These are phyloP conservation scores for Berkeleyomyces rouxiae DNA, from an alignment of 2,329 filamentous ascomycete species.

Conservation along the genomic window DNA sequence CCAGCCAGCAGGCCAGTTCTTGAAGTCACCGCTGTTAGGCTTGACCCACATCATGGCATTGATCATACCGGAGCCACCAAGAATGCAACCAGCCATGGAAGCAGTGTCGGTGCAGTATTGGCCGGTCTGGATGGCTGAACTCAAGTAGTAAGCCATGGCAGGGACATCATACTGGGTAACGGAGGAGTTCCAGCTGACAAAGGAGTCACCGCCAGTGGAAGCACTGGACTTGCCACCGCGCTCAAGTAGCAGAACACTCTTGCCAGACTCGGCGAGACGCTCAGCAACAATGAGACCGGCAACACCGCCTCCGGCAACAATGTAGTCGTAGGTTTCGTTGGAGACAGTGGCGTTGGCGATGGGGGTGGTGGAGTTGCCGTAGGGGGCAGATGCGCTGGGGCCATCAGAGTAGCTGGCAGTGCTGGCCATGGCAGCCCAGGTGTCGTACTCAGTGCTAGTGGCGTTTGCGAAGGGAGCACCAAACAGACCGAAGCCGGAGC, in stretches of 20 bases:
- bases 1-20: slow-evolving; percentile 58
- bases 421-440: slow-evolving; percentile 17
- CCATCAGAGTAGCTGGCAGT: slow-evolving; percentile 9
- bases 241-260: slow-evolving; percentile 49
- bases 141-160: slow-evolving; percentile 49
- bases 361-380: slow-evolving; percentile 36
- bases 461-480: slow-evolving; percentile 23
- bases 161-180: slow-evolving; percentile 57
- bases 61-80: slow-evolving; percentile 49
- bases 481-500: slow-evolving; percentile 24
- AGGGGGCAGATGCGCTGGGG: slow-evolving; percentile 25
- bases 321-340: slow-evolving; percentile 24
- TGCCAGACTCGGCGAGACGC: slow-evolving; percentile 28
- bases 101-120: slow-evolving; percentile 53
- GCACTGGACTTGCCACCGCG: slow-evolving; percentile 44
- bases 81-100: slow-evolving; percentile 54
- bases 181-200: slow-evolving; percentile 44
- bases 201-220: slow-evolving; percentile 43
- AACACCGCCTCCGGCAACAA: slow-evolving; percentile 21
- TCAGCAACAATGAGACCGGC: slow-evolving; percentile 21
- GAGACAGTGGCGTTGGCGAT: slow-evolving; percentile 30
- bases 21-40: slow-evolving; percentile 45
- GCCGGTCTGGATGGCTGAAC: slow-evolving; percentile 45
- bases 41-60: slow-evolving; percentile 56
- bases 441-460: slow-evolving; percentile 18